A percentile compares a stretch with the other conserved stretches of the same genome.
Evolutionary conservation across 1,139 yeast species (phyloP).

Genomic region (Arxiozyma slooffiae): DNA sequence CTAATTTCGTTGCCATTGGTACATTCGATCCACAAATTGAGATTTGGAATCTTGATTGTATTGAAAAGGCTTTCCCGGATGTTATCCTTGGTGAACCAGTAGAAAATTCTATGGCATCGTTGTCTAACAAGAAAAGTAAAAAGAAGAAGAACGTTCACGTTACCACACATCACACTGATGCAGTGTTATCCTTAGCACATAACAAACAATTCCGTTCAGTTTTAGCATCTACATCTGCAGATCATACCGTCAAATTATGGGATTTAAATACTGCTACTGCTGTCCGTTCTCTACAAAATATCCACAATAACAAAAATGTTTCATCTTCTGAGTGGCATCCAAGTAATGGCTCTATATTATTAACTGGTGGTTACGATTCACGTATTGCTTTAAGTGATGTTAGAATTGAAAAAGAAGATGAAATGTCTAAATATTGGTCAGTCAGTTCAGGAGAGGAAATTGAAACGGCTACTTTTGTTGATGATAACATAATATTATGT

Average conservation of each 20-base stretch:
- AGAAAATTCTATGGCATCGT: slow-evolving; percentile 38
- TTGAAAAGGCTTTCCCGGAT: slow-evolving; percentile 93
- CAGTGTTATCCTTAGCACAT: slow-evolving; percentile 79
- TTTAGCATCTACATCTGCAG: slow-evolving; percentile 92
- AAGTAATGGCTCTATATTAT: slow-evolving; percentile 59
- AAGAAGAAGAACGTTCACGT: slow-evolving; percentile 48
- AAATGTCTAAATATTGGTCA: slow-evolving; percentile 53
- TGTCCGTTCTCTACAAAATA: slow-evolving; percentile 53
- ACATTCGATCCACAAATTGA: slow-evolving; percentile 97
- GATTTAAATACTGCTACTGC: slow-evolving; percentile 69
- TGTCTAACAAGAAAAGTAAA: slow-evolving; percentile 36
- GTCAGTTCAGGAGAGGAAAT: slow-evolving; percentile 69
- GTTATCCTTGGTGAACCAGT: slow-evolving; percentile 76
- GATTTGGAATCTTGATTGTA: slow-evolving; percentile 87
- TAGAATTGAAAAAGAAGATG: slow-evolving; percentile 55
- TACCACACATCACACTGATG: slow-evolving; percentile 83
- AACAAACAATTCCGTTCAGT: slow-evolving; percentile 75
- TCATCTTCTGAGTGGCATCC: slow-evolving; percentile 84
- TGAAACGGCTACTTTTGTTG: slow-evolving; percentile 68
- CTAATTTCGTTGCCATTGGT: slow-evolving; percentile 92
- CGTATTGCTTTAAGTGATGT: slow-evolving; percentile 74
- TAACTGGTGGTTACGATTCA: slow-evolving; percentile 91
- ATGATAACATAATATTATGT: slow-evolving; percentile 63
- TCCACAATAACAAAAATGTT: slow-evolving; percentile 55
- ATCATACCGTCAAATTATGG: slow-evolving; percentile 90